Percentiles rank a stretch among this genome's conserved stretches.
Conservation (phyloP, 495 filamentous ascomycete species). For the Penicillium longicatenatum region DNA sequence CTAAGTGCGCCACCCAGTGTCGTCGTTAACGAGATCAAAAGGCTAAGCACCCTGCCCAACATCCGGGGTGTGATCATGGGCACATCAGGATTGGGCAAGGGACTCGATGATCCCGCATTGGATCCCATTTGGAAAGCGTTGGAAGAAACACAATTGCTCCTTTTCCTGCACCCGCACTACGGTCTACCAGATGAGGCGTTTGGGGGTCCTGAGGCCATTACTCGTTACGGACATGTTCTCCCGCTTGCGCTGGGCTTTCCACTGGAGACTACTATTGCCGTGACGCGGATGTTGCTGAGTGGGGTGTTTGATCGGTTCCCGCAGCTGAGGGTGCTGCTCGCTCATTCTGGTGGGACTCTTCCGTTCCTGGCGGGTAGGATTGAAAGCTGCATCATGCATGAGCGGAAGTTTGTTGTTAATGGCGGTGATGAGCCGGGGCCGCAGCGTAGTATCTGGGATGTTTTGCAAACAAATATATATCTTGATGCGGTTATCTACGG, state of each 20-base stretch:
- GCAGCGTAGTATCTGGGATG: conserved; percentile 66
- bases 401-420: conserved; percentile 65
- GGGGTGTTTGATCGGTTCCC: conserved; percentile 83
- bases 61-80: conserved; percentile 87
- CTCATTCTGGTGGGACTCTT: conserved; percentile 86
- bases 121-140: conserved; percentile 72
- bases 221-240: conserved; percentile 84
- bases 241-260: conserved; percentile 88
- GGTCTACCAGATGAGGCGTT: conserved; percentile 80
- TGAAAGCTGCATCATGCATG: conserved; percentile 85
- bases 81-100: conserved; percentile 76
- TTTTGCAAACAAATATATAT: conserved; percentile 83
- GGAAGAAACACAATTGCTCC: conserved; percentile 58
- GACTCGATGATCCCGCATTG: conserved; percentile 76
- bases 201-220: conserved; percentile 53
- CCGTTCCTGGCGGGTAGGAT: conserved; percentile 89
- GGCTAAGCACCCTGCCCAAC: conserved; percentile 61
- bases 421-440: conserved; percentile 52
- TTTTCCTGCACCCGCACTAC: conserved; percentile 95
- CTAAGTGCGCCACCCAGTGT: conserved; percentile 68
- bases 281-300: conserved; percentile 81
- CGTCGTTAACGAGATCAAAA: conserved; percentile 59
- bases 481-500: conserved; percentile 88
- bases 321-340: conserved; percentile 71
- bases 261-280: conserved; percentile 89